These are phyloP conservation scores for Hamamelis virginiana DNA, from an alignment of 164 flowering plant species.

Conservation along the genomic window DNA sequence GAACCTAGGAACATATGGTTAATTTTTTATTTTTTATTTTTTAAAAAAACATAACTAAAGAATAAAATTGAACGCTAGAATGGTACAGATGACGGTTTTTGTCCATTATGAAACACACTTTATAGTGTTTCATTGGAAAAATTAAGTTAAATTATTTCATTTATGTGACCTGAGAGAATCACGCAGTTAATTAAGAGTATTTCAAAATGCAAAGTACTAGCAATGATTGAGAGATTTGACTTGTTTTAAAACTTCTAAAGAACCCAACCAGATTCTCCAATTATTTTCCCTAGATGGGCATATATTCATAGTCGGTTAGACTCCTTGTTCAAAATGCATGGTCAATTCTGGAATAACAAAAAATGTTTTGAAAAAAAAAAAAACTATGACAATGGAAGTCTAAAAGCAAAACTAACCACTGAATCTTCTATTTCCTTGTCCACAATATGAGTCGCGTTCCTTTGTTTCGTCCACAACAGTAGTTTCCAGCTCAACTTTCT, in stretches of 20 bases:
- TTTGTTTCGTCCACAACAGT: conserved; percentile 98
- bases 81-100: neutral
- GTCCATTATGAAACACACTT: neutral
- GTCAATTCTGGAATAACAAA: neutral
- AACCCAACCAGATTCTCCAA: neutral
- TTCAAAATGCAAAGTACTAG: neutral
- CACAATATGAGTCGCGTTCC: conserved; percentile 78
- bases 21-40: too few species aligned
- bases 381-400: neutral
- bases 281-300: neutral
- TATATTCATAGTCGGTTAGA: neutral
- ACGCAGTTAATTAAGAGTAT: neutral
- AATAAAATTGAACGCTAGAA: neutral
- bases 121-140: neutral
- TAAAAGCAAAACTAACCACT: conserved; percentile 66
- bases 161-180: neutral
- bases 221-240: neutral
- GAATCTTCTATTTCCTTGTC: conserved; percentile 84
- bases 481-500: conserved; percentile 94
- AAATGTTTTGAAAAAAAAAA: neutral
- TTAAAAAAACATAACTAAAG: too few species aligned
- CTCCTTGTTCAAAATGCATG: neutral
- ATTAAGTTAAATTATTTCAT: neutral
- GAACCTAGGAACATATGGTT: neutral
- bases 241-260: neutral